Conservation (phyloP, 108 stramenopile species). For the Pseudonitzschia multiseries region DNA sequence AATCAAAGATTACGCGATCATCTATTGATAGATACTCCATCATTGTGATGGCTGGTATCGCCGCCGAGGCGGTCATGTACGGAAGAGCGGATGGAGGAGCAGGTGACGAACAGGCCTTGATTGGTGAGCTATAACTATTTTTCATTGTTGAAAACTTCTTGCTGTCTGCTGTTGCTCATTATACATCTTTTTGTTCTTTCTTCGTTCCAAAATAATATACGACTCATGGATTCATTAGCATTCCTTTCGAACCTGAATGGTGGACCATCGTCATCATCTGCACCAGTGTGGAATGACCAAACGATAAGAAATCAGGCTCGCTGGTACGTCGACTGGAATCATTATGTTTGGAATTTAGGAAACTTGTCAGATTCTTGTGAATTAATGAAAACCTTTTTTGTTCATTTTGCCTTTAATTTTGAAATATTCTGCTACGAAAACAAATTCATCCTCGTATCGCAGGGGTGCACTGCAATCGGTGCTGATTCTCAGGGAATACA, state of each 20-base stretch:
- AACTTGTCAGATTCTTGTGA: neutral
- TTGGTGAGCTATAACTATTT: conserved; percentile 22
- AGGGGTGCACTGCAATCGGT: conserved; percentile 77
- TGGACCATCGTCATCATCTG: conserved; percentile 10
- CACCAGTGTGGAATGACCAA: conserved; percentile 53
- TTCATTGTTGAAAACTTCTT: neutral
- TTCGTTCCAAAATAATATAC: neutral
- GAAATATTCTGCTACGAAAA: no score
- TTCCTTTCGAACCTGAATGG: conserved; percentile 36
- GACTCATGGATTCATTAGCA: neutral
- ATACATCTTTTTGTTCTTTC: neutral
- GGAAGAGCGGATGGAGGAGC: conserved; percentile 89
- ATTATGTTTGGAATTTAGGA: neutral
- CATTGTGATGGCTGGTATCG: conserved; percentile 94
- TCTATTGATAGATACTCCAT: conserved; percentile 89
- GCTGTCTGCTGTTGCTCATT: neutral
- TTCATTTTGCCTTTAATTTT: no score
- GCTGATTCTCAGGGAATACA: conserved; percentile 72
- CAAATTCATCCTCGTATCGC: neutral
- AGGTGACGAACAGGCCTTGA: conserved; percentile 88
- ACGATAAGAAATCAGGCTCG: conserved; percentile 83
- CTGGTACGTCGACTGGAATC: conserved; percentile 35
- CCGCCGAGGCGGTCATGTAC: conserved; percentile 87
- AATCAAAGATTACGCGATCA: conserved; percentile 56
- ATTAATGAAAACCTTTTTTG: no score